Conservation (phyloP, 73 alveolate species). For the Paraurostyla sp. region DNA sequence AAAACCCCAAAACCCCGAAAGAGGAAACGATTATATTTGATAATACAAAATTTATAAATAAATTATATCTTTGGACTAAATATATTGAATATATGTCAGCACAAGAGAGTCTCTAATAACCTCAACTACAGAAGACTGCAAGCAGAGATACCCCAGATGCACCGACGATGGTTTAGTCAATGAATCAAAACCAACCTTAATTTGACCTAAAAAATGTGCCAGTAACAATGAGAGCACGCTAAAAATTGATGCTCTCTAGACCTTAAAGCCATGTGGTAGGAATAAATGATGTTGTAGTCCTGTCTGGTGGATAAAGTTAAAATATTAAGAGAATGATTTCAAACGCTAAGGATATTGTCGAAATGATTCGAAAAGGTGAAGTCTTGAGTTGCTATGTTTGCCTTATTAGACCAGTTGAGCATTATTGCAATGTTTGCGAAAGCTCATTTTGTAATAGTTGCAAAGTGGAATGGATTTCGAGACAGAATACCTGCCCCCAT, state of each 20-base stretch:
- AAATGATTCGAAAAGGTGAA: background rate
- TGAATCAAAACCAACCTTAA: no score
- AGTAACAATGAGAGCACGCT: background rate
- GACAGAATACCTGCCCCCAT: slow-evolving; percentile 28
- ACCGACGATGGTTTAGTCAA: no score
- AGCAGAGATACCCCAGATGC: no score
- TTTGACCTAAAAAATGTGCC: slow-evolving; percentile 31
- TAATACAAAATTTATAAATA: no score
- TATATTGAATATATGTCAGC: no score
- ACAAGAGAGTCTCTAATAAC: no score
- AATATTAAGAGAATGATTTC: background rate
- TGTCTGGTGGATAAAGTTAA: background rate
- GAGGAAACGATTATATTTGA: no score
- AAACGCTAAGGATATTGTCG: background rate
- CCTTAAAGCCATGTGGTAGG: slow-evolving; percentile 8
- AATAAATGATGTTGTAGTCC: background rate
- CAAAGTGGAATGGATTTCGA: background rate
- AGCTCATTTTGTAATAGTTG: background rate
- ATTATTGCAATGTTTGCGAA: slow-evolving; percentile 32
- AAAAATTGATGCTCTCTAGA: background rate
- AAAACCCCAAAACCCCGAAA: no score
- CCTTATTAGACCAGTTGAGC: slow-evolving; percentile 6
- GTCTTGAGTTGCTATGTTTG: slow-evolving; percentile 29
- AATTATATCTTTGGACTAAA: no score
- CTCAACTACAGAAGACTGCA: no score